Base-by-base conservation (phyloP, 2,329 filamentous ascomycete species). In the Colletotrichum sp. region DNA sequence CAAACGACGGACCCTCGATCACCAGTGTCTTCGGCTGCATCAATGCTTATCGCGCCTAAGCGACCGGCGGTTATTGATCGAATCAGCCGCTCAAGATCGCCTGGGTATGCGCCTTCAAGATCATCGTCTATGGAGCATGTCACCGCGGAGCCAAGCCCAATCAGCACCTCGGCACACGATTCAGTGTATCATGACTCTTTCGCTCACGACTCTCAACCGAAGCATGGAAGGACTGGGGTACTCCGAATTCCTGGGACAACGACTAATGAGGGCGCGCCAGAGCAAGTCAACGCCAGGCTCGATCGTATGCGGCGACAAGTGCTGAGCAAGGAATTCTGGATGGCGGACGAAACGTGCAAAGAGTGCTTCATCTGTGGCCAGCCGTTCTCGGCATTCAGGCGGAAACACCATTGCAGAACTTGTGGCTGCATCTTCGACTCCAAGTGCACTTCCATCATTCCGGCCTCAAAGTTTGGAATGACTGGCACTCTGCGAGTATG, bases 371-470 rank as follows among this genome's bases (percentile, higher is more conserved):
- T 95, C 60, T 99, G 97, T 81, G 95, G 95, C 60, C 94, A 95
- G 75, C 91, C 95, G 3, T 99, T 99, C 82, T 96, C 95, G 1
- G 97, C 96, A 2, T 99, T 99, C 82, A 92, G 97, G 75, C 92
- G 97, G 78, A 99, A 99, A 82, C 97, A 99, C 83, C 97, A 99
- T 84, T 99, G 97, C 84, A 93, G 98, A 77, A 95, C 93, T 1
- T 99, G 97, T 82, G 97, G 97, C n/a, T 98, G 98, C 81, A 99
- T 99, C 60, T 99, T 99, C 81, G 97, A 99, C 84, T 95, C 95
- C 6, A 98, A 98, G 84, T 99, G 97, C 85, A 99, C 96, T 1
- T 94, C 94, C 7, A 93, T 96, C n/a, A 95, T 99, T 28, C 92
- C 95, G 8, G 97, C 96, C 8, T 92, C 94, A 78, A 93, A 93